Percentiles rank a stretch among this genome's conserved stretches.
Evolutionary conservation across 257 asterid genomes (phyloP).

Genomic region (Thymus quinquecostatus): DNA sequence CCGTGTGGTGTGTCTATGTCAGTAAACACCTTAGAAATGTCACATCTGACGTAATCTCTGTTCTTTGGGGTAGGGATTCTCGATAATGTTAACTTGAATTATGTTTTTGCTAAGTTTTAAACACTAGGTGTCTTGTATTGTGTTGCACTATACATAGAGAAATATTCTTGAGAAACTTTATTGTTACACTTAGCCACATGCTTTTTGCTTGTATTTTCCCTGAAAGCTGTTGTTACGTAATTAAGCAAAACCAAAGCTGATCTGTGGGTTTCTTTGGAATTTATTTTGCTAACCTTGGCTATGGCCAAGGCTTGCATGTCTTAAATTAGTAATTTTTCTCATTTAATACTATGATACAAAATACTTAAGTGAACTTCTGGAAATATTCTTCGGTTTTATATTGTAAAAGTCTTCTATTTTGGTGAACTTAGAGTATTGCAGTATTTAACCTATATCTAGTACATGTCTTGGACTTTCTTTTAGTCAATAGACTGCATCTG

Average conservation of each 20-base stretch:
- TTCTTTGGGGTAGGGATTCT: not conserved
- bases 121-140: not conserved
- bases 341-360: not conserved
- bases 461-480: constrained; percentile 16
- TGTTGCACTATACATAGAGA: not conserved
- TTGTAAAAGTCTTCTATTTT: not conserved
- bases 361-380: not conserved
- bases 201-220: not conserved
- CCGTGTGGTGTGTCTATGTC: not conserved
- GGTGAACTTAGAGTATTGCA: constrained; percentile 16
- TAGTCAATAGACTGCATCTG: constrained; percentile 48
- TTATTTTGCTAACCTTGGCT: constrained; percentile 4
- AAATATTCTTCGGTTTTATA: not conserved
- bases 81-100: not conserved
- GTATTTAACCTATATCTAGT: constrained; percentile 6
- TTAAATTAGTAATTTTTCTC: not conserved
- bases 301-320: not conserved
- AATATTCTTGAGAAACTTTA: not conserved
- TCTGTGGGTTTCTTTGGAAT: not conserved
- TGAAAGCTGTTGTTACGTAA: not conserved
- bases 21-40: not conserved
- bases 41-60: not conserved
- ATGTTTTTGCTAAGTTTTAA: not conserved
- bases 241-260: constrained; percentile 6
- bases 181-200: not conserved